Evolutionary conservation across 1,284 basidiomycete genomes (phyloP), one percentile per base, ranked within the genome.

Genomic region (Tausonia pullulans): DNA sequence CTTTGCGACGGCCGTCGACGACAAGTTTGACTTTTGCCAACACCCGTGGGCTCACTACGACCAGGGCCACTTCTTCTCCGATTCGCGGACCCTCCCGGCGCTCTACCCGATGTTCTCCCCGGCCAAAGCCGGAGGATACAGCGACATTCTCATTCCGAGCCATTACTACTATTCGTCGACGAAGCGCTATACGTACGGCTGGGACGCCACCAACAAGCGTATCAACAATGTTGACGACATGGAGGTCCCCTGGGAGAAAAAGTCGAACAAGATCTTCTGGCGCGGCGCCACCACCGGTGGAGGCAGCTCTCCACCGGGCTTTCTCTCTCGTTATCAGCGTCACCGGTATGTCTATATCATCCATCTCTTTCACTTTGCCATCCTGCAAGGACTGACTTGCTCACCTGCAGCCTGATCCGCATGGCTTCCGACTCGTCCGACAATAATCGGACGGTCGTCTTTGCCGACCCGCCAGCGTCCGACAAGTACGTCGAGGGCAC

Each of bases 41-140:
- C 80, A 84, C 55, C 92, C 93, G 0, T 87, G 88, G 77, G 85
- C 87, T 44, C 90, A 87, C 71, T 86, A 87, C 72, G 81, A 82
- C 54, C 92, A 96, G 73, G 91, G 92, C 7, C 91, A 91, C 74
- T 96, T 95, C 76, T 97, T 95, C 82, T 90, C 88, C 16, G 93
- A 97, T 74, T 95, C 90, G 87, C 80, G 93, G 16, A 89, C 87
- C 0, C 86, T 94, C 65, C 83, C 87, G 11, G 83, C 84, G 1
- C 80, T 94, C 13, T 93, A 90, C 75, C 93, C 93, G 5, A 83
- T 97, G 61, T 88, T 97, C 74, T 93, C 89, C 3, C 92, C 93
- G 0, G 88, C 90, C 0, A 90, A 88, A 72, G 84, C 86, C 0
- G 78, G 79, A 43, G 93, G 93, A 0, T 97, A 87, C 74, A 79